These are phyloP conservation scores for Backusella morwellensis DNA, from an alignment of 192 early-diverging fungal species.

Conservation along the genomic window DNA sequence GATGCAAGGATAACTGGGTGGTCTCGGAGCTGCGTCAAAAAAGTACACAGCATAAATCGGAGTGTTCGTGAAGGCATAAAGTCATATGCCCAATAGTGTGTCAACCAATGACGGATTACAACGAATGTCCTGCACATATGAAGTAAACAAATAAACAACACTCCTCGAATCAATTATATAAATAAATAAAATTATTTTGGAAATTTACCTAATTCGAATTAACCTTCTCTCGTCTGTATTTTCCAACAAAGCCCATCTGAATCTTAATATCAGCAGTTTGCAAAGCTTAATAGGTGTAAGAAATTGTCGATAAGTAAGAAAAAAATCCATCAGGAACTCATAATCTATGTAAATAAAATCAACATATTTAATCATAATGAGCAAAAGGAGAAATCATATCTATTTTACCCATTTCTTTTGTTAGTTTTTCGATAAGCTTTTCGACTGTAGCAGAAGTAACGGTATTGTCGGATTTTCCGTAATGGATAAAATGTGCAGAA, in stretches of 20 bases:
- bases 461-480: conserved; percentile 15
- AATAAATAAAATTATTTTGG: not conserved
- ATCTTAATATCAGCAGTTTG: conserved; percentile 51
- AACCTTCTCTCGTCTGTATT: conserved; percentile 40
- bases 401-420: conserved; percentile 45
- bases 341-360: conserved; percentile 36
- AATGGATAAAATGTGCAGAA: conserved; percentile 36
- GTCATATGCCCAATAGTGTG: conserved; percentile 49
- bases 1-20: conserved; percentile 38
- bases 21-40: conserved; percentile 40
- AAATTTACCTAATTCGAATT: conserved; percentile 46
- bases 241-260: conserved; percentile 48
- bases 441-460: conserved; percentile 50
- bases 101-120: conserved; percentile 54
- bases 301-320: conserved; percentile 54
- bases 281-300: conserved; percentile 51
- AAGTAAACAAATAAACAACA: not conserved
- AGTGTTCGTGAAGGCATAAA: conserved; percentile 45
- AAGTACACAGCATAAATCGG: conserved; percentile 47
- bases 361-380: not conserved
- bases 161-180: not conserved
- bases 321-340: conserved; percentile 53
- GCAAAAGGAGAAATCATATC: not conserved
- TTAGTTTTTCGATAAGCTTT: conserved; percentile 56
- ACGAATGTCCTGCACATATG: conserved; percentile 45